phyloP scores from a whole-genome alignment of 2,329 filamentous ascomycete genomes.

The Dothistroma septosporum region DNA sequence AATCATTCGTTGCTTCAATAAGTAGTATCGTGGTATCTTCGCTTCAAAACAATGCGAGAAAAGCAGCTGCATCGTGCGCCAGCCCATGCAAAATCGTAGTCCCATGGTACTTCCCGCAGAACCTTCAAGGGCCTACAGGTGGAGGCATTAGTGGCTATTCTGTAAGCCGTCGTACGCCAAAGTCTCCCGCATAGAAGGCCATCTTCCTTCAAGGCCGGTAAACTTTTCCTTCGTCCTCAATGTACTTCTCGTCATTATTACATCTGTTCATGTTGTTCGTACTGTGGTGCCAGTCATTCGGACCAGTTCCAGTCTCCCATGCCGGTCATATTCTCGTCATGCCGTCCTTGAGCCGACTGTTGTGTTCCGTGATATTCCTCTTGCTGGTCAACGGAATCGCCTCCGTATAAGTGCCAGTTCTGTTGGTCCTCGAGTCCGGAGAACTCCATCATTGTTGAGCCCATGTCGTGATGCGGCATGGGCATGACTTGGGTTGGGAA shows the following conservation, averaged over 20 bases:
- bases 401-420: constrained; percentile 1
- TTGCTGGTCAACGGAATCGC: constrained; percentile 1
- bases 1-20: background rate
- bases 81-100: background rate
- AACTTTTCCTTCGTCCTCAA: background rate
- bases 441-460: constrained; percentile 18
- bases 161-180: background rate
- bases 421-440: constrained; percentile 13
- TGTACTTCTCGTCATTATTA: background rate
- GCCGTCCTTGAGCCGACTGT: constrained; percentile 12
- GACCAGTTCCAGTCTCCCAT: constrained; percentile 21
- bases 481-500: constrained; percentile 40
- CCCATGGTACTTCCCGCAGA: background rate
- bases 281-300: constrained; percentile 7
- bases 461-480: constrained; percentile 16
- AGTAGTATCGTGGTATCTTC: background rate
- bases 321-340: constrained; percentile 22
- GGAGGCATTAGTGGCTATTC: constrained; percentile 1
- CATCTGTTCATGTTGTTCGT: background rate
- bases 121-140: background rate
- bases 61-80: background rate
- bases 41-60: background rate
- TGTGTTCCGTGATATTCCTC: constrained; percentile 8
- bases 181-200: background rate
- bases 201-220: background rate